These are phyloP conservation scores for Beauveria brongniartii DNA, from an alignment of 2,329 filamentous ascomycete species.

Conservation along the genomic window DNA sequence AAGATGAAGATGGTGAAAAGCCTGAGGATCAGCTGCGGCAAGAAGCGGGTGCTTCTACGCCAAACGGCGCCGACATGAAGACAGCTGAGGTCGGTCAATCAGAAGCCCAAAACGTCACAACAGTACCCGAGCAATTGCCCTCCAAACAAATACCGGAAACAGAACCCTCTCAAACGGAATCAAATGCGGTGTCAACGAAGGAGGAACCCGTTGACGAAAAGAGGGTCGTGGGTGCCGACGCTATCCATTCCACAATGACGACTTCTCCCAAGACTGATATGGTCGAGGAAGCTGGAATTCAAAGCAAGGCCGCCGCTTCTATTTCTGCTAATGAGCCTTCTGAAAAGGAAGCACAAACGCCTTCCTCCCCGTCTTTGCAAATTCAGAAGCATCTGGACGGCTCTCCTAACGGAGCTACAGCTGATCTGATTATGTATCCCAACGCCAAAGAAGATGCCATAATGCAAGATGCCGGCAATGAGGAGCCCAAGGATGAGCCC, in stretches of 20 bases:
- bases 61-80: background rate
- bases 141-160: background rate
- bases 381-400: conserved; percentile 1
- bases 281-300: background rate
- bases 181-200: background rate
- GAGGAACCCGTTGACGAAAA: background rate
- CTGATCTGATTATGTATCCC: background rate
- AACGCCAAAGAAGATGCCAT: background rate
- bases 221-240: background rate
- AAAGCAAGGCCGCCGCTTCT: background rate
- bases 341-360: background rate
- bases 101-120: background rate
- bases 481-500: background rate
- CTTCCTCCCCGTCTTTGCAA: background rate
- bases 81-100: background rate
- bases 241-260: background rate
- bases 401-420: background rate
- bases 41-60: background rate
- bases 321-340: background rate
- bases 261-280: background rate
- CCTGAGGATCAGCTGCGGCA: background rate
- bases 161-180: background rate
- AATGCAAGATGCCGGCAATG: background rate
- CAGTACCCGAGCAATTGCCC: background rate
- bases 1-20: background rate